Conservation (phyloP, 2,329 filamentous ascomycete species). For the Colletotrichum phormii region DNA sequence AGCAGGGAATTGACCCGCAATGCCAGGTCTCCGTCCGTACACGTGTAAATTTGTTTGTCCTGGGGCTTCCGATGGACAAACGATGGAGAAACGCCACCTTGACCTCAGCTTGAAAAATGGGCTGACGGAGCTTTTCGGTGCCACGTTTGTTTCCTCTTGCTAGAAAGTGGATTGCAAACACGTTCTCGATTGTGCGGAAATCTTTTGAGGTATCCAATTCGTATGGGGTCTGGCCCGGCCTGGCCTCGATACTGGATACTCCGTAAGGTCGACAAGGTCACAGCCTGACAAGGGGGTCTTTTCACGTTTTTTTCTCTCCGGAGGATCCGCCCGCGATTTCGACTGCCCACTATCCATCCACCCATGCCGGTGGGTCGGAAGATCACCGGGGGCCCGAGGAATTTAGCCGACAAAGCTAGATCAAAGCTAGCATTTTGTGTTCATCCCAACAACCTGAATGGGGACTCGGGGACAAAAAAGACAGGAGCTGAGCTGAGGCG, state of each 20-base stretch:
- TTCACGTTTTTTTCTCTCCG: neutral
- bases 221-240: neutral
- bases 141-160: neutral
- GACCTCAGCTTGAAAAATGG: conserved; percentile 34
- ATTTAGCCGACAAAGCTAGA: conserved; percentile 4
- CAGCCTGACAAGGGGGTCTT: neutral
- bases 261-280: neutral
- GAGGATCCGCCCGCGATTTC: neutral
- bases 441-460: neutral
- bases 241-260: neutral
- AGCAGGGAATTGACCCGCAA: neutral
- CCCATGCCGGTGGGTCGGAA: conserved; percentile 5
- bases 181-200: neutral
- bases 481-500: neutral
- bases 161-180: neutral
- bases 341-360: neutral
- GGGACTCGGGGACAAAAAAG: neutral
- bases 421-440: neutral
- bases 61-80: neutral
- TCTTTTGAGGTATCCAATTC: neutral
- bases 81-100: conserved; percentile 27
- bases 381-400: neutral
- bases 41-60: neutral
- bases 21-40: neutral
- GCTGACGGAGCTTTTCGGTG: conserved; percentile 12